These are phyloP conservation scores for Zychaea mexicana DNA, from an alignment of 371 early-diverging fungal species.

Conservation along the genomic window DNA sequence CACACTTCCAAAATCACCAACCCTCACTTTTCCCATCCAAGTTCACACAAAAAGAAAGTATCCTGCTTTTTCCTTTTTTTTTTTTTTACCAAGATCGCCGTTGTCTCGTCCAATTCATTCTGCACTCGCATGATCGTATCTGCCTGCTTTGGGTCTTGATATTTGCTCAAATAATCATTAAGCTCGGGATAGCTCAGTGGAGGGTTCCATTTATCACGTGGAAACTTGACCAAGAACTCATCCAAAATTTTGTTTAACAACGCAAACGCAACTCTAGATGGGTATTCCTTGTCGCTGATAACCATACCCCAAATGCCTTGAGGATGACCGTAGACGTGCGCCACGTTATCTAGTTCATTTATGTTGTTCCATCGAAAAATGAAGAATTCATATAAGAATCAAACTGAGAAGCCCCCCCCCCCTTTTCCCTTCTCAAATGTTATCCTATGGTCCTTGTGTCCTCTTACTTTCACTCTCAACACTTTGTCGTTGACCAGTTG, in stretches of 20 bases:
- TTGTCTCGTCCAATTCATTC: slow-evolving; percentile 98
- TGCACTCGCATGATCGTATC: slow-evolving; percentile 97
- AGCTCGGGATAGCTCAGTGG: slow-evolving; percentile 72
- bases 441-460: too few species aligned
- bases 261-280: slow-evolving; percentile 89
- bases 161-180: slow-evolving; percentile 71
- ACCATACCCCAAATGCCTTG: slow-evolving; percentile 80
- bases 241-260: slow-evolving; percentile 86
- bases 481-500: slow-evolving; percentile 80
- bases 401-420: too few species aligned
- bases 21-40: too few species aligned
- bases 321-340: slow-evolving; percentile 77
- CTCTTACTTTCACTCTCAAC: slow-evolving; percentile 82
- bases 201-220: slow-evolving; percentile 58
- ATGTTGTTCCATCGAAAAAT: too few species aligned
- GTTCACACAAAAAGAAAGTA: too few species aligned
- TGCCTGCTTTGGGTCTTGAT: slow-evolving; percentile 93
- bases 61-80: not conserved
- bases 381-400: too few species aligned
- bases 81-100: slow-evolving; percentile 79
- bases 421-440: too few species aligned
- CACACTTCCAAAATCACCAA: too few species aligned
- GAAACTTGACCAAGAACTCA: slow-evolving; percentile 80
- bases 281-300: slow-evolving; percentile 91
- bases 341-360: slow-evolving; percentile 85